A percentile compares a stretch with the other conserved stretches of the same genome.
Evolutionary conservation across 2,329 filamentous ascomycete species (phyloP).

Genomic region (Penicillium sp.): DNA sequence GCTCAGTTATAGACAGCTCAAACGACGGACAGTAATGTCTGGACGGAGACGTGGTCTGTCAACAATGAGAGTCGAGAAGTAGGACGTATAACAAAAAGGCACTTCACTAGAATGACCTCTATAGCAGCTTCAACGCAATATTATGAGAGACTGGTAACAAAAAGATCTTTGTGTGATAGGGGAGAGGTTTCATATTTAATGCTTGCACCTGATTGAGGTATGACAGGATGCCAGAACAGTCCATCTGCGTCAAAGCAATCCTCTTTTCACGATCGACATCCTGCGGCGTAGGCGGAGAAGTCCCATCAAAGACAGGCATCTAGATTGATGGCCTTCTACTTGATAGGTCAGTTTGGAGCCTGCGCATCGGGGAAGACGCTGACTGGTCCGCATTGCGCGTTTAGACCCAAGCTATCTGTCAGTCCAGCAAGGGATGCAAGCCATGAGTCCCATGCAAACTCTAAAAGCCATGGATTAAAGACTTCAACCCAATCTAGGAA

Average conservation of each 20-base stretch:
- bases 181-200: background rate
- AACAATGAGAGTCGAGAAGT: background rate
- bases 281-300: background rate
- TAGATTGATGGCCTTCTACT: background rate
- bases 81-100: background rate
- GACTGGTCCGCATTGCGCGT: background rate
- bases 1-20: background rate
- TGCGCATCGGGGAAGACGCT: conserved; percentile 7
- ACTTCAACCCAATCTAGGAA: background rate
- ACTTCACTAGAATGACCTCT: background rate
- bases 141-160: background rate
- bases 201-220: background rate
- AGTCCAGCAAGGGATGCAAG: conserved; percentile 11
- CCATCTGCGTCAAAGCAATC: background rate
- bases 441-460: conserved; percentile 14
- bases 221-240: conserved; percentile 3
- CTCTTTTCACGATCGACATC: conserved; percentile 7
- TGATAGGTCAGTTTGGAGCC: conserved; percentile 8
- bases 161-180: background rate
- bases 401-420: background rate
- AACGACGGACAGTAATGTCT: background rate
- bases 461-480: conserved; percentile 9
- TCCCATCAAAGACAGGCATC: background rate
- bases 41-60: background rate
- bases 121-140: background rate